Conservation (phyloP, 306 rosid genomes). For the Cucumis hystrix region DNA sequence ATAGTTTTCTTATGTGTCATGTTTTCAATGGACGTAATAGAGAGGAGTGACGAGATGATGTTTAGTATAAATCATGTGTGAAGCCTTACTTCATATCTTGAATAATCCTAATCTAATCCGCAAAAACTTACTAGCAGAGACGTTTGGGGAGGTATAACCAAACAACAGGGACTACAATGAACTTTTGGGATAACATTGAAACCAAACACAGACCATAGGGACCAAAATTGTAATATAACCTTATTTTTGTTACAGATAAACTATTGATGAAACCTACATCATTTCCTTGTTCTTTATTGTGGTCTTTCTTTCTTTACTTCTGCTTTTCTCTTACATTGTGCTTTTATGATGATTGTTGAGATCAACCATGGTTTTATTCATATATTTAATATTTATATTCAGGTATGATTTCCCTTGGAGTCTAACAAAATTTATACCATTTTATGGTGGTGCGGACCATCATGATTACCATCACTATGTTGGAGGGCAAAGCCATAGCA, state of each 20-base stretch:
- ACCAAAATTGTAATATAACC: background rate
- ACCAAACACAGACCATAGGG: background rate
- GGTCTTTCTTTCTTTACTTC: background rate
- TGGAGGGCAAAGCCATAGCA: conserved; percentile 93
- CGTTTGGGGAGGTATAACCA: background rate
- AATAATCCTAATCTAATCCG: background rate
- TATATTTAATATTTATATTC: background rate
- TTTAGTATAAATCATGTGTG: background rate
- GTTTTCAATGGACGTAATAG: background rate
- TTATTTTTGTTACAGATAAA: background rate
- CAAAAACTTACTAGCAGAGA: background rate
- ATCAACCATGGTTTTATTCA: background rate
- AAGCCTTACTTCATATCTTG: background rate
- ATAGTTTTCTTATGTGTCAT: background rate
- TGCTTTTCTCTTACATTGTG: background rate
- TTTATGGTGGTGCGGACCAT: conserved; percentile 90
- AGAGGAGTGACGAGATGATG: background rate
- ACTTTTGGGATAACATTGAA: background rate
- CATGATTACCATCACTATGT: conserved; percentile 97
- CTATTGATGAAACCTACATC: background rate
- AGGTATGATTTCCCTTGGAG: conserved; percentile 94
- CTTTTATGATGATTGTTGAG: background rate
- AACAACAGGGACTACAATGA: background rate
- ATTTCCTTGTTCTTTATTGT: background rate
- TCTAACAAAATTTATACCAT: conserved; percentile 66